phyloP scores from a whole-genome alignment of 495 filamentous ascomycete species.

The Podospora bellae-mahoneyi region DNA sequence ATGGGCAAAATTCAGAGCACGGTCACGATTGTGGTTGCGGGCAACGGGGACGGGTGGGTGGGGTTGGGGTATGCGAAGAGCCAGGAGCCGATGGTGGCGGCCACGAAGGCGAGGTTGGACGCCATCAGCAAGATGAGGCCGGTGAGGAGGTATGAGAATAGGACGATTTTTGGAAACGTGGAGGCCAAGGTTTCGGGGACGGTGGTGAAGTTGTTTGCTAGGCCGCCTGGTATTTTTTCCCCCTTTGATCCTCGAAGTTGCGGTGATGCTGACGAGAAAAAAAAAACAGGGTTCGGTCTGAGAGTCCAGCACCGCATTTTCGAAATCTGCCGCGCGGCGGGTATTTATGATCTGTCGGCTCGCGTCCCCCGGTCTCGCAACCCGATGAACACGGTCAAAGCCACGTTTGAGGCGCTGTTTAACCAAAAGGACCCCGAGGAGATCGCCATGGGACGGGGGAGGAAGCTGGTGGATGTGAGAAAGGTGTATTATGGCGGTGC shows the following conservation, averaged over 20 bases:
- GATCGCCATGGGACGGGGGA: conserved; percentile 78
- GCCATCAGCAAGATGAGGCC: conserved; percentile 87
- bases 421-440: conserved; percentile 83
- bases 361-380: conserved; percentile 75
- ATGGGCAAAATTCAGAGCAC: conserved; percentile 87
- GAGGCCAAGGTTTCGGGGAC: conserved; percentile 80
- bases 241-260: neutral
- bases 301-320: conserved; percentile 87
- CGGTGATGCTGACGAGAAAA: conserved; percentile 13
- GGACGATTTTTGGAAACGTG: conserved; percentile 87
- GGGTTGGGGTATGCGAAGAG: conserved; percentile 89
- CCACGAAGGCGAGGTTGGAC: conserved; percentile 62
- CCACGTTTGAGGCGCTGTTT: conserved; percentile 74
- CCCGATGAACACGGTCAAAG: conserved; percentile 95
- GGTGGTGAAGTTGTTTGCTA: conserved; percentile 69
- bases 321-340: conserved; percentile 80
- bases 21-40: conserved; percentile 64
- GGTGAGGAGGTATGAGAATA: conserved; percentile 79
- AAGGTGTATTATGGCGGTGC: conserved; percentile 95
- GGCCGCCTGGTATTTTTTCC: conserved; percentile 77
- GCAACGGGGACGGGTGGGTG: conserved; percentile 78
- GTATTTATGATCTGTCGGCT: conserved; percentile 81
- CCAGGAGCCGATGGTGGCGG: conserved; percentile 62
- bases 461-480: conserved; percentile 91
- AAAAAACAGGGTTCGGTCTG: conserved; percentile 63